Evolutionary conservation across 192 early-diverging fungal genomes (phyloP), one percentile per base, ranked within the genome.

Genomic region (Rhizoclosmatium sp.): DNA sequence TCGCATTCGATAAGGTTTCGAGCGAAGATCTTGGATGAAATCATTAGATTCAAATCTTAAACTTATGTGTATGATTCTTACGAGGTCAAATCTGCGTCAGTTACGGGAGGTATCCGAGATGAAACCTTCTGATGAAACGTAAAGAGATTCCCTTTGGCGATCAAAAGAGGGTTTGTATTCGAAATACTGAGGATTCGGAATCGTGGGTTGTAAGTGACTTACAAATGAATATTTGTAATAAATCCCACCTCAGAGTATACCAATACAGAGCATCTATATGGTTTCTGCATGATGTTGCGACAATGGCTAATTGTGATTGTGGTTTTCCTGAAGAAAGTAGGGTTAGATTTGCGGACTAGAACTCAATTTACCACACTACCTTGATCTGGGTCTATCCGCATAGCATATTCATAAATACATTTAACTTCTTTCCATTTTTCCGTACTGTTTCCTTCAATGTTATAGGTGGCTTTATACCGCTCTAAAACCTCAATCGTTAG

Each of bases 231-330:
- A 68, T 42, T 60, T 0, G 72, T 75, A 61, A 59, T 21, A 5
- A 67, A 40, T 23, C 21, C 56, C 16, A 45, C 85, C 82, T 82
- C 23, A 87, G 46, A 51, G 49, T 82, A 65, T 87, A 82, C 81
- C 81, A 87, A 70, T 84, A 87, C 19, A 84, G 45, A 2, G 72
- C 83, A n/a, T 78, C 78, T 14, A 87, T 47, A 71, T 87, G 44
- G 9, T 70, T 46, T 16, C 77, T 77, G 1, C 41, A 39, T 46
- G 82, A 65, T 21, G 64, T 84, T 4, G 85, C 78, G 12, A 84
- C 16, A 54, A 87, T 84, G 0, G 85, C 85, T 3, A 87, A 74
- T 73, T 87, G 82, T 0, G 81, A 76, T 41, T 71, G 66, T 3
- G 85, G 81, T 71, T 81, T 83, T 59, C 85, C 85, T 86, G 71